Base-by-base conservation (phyloP, 345 rosid genomes). In the Luvunga scandens region DNA sequence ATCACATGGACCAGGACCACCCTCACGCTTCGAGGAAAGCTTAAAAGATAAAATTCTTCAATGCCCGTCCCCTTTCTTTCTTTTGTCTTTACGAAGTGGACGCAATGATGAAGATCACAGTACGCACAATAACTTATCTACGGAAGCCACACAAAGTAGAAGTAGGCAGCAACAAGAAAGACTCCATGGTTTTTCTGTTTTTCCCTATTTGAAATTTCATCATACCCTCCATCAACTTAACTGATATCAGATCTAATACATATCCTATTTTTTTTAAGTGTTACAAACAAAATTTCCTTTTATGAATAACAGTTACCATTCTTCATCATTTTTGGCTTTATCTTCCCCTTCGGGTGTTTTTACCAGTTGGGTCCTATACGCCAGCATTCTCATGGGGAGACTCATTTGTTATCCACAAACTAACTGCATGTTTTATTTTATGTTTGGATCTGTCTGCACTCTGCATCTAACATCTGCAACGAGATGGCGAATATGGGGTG, bases 401-500 rank as follows among this genome's bases (percentile, higher is more conserved):
- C 21, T 56, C 34, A 62, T 42, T 62, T 28, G 21, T 42, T 6
- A 19, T 50, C 45, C 2, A 48, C 21, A 28, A 39, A 66, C 24
- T 45, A 21, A 70, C 0, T 18, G 18, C 27, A 28, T 4, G 48
- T 33, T 79, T 14, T 13, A 48, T 48, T 48, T 45, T 67, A 72
- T 72, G 59, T 63, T 16, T 63, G 73, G 62, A 82, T 39, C 69
- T 68, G 81, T 75, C 76, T 83, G 90, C 98, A 95, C 85, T 75
- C 76, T 83, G 90, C 98, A 95, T 85, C 86, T 83, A 42, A 95
- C 88, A 75, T 95, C 99, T 2, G 90, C 94, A 8, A 95, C 98
- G 42, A 95, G 89, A 88, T 93, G 99, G 86, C 94, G 96, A 72
- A 95, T 84, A 75, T 92, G 93, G 2, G 99, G 99, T 12, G 94